These are phyloP conservation scores for Bipolaris zeicola DNA, from an alignment of 2,329 filamentous ascomycete genomes.

Conservation along the genomic window DNA sequence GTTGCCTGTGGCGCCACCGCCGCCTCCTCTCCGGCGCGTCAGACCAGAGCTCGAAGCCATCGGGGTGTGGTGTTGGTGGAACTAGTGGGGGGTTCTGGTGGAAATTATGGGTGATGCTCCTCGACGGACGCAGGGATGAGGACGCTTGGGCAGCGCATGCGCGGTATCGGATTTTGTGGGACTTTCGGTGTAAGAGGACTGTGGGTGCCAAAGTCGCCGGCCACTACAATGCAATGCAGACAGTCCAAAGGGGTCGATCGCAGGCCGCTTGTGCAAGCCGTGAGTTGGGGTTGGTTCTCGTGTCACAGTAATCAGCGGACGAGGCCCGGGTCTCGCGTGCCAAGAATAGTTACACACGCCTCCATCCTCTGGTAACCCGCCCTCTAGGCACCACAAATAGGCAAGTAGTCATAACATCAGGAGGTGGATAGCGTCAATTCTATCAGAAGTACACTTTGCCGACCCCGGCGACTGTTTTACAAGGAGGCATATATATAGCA, in stretches of 20 bases:
- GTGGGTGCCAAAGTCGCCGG: conserved; percentile 14
- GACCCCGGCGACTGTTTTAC: conserved; percentile 47
- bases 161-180: conserved; percentile 20
- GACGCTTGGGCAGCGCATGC: conserved; percentile 45
- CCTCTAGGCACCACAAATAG: conserved; percentile 12
- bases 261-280: conserved; percentile 24
- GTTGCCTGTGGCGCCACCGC: conserved; percentile 62
- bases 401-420: conserved; percentile 11
- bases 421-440: conserved; percentile 43
- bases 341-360: conserved; percentile 26
- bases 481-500: conserved; percentile 47
- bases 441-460: conserved; percentile 46
- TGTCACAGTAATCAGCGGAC: conserved; percentile 32
- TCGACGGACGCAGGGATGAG: conserved; percentile 42
- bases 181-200: conserved; percentile 19
- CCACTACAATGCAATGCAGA: conserved; percentile 10
- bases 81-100: conserved; percentile 33
- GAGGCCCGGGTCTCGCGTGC: conserved; percentile 19
- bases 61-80: conserved; percentile 36
- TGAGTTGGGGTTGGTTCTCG: conserved; percentile 29
- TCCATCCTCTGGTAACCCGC: conserved; percentile 6
- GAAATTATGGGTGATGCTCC: conserved; percentile 42
- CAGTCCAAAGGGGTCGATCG: conserved; percentile 27
- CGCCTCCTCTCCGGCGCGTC: conserved; percentile 71
- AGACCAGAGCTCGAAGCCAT: conserved; percentile 75